Evolutionary conservation across 106 monocot genomes (phyloP), one percentile per base, ranked within the genome.

Genomic region (Agapanthus africanus): DNA sequence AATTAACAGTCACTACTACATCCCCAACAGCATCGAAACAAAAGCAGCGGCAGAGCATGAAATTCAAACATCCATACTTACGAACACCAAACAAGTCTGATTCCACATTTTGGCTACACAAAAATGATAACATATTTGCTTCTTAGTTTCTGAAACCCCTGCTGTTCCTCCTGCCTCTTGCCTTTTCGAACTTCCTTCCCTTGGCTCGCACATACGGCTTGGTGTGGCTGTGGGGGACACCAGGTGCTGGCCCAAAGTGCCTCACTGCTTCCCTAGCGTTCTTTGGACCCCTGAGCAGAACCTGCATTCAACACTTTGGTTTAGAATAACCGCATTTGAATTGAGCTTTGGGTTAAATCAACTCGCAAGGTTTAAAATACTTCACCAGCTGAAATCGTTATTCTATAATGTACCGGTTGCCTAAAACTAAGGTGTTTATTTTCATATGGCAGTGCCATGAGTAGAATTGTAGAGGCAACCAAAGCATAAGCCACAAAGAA

Each of bases 191-290:
- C 32, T 85, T 85, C 69, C 85, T 78, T 11, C 85, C 85, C 81
- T 85, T 85, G 5, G 85, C 66, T 21, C 85, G 77, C n/a, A 85
- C 81, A 39, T 85, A 85, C 7, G 85, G 85, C 62, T 85, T 85
- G 3, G 85, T 85, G 63, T 81, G 77, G 57, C 85, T 85, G 75
- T 85, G 81, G 15, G 85, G 85, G 23, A 85, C 85, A 62, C 85
- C 85, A 2, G 85, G 85, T 9, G 85, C 85, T 7, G 76, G 73
- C 10, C 85, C 85, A 51, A 81, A 85, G 81, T 85, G 85, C 66
- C 51, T 85, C 31, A 81, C 85, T 51, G 85, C 85, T 74, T 84
- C 84, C 66, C 80, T 74, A 2, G 77, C 76, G 51, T 80, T 80
- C 80, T 80, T 84, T 15, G 84, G 84, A 59, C 84, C 84, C 40